Evolutionary conservation across 306 rosid genomes (phyloP).

Genomic region (Sesbania bispinosa): DNA sequence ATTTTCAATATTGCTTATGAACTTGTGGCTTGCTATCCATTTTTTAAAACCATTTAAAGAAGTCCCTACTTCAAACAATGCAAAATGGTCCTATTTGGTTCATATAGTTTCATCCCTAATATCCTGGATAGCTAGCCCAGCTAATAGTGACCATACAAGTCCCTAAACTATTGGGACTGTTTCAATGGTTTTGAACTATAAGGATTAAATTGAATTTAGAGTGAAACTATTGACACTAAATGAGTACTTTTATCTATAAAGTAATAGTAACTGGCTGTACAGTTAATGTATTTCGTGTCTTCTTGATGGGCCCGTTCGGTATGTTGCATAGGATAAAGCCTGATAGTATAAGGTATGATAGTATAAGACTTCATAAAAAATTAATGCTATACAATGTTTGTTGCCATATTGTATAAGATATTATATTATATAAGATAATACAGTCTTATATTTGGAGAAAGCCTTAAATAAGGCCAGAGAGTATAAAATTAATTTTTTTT

Average conservation of each 20-base stretch:
- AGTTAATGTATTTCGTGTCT: not conserved
- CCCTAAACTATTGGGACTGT: not conserved
- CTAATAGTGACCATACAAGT: slow-evolving; percentile 10
- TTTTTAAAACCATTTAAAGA: slow-evolving; percentile 1
- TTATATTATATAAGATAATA: no score
- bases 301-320: no score
- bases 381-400: no score
- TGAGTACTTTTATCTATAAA: not conserved
- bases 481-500: no score
- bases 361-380: no score
- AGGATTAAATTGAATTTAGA: not conserved
- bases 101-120: not conserved
- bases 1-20: slow-evolving; percentile 29
- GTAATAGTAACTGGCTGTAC: not conserved
- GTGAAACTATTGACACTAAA: slow-evolving; percentile 12
- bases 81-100: slow-evolving; percentile 3
- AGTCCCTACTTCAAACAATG: not conserved
- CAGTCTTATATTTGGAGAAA: no score
- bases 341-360: no score
- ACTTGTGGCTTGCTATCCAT: slow-evolving; percentile 22
- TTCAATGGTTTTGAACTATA: slow-evolving; percentile 4
- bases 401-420: no score
- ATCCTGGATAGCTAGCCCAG: not conserved
- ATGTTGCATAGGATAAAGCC: no score
- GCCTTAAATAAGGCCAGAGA: no score